phyloP scores from a whole-genome alignment of 1,139 yeast species.

The Sporopachydermia cereana region DNA sequence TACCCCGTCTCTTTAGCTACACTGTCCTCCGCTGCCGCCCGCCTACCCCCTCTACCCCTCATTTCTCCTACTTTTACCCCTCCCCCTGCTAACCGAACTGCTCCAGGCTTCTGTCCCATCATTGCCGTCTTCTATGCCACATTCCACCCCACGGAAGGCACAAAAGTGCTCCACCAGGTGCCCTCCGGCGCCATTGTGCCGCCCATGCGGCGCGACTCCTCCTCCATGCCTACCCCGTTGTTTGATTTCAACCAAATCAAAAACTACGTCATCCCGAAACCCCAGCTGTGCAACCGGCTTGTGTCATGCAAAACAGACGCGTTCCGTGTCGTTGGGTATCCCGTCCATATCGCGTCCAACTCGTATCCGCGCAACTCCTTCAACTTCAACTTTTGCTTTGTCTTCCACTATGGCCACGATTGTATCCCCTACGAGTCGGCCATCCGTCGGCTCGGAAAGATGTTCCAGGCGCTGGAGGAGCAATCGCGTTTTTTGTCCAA shows the following conservation, averaged over 20 bases:
- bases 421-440: constrained; percentile 81
- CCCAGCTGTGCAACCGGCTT: constrained; percentile 74
- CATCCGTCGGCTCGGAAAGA: constrained; percentile 69
- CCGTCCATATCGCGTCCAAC: constrained; percentile 66
- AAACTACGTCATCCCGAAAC: constrained; percentile 88
- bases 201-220: constrained; percentile 22
- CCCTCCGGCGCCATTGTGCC: constrained; percentile 52
- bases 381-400: constrained; percentile 86
- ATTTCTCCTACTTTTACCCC: too few species aligned
- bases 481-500: constrained; percentile 70
- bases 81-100: background rate
- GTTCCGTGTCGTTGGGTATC: constrained; percentile 77
- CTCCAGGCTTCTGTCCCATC: constrained; percentile 65
- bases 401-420: constrained; percentile 74
- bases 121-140: constrained; percentile 81
- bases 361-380: constrained; percentile 84
- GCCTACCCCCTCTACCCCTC: too few species aligned
- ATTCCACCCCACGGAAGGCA: constrained; percentile 92
- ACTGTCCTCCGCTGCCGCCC: too few species aligned
- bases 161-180: constrained; percentile 86
- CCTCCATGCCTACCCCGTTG: constrained; percentile 32
- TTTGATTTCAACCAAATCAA: constrained; percentile 79
- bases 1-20: too few species aligned
- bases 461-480: constrained; percentile 86
- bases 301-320: constrained; percentile 62